A percentile compares a stretch with the other conserved stretches of the same genome.
phyloP scores from a whole-genome alignment of 129 eudicot species.

The Escallonia herrerae region DNA sequence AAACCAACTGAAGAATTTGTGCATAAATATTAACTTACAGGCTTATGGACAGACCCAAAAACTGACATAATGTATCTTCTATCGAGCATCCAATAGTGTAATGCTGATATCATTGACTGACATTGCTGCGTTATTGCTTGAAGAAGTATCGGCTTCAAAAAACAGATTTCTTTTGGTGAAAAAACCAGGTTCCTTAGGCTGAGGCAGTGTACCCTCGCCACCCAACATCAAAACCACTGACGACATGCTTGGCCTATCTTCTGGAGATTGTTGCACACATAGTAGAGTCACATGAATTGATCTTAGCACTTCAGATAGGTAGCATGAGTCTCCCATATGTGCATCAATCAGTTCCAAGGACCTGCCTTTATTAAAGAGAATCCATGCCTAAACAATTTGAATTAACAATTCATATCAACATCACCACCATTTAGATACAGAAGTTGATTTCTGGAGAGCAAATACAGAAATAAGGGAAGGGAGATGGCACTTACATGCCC shows the following conservation, averaged over 20 bases:
- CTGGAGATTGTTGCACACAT: slow-evolving; percentile 6
- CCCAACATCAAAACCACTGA: slow-evolving; percentile 2
- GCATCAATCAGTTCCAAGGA: slow-evolving; percentile 3
- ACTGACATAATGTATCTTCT: neutral
- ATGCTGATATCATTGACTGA: neutral
- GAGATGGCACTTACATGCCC: too few species aligned
- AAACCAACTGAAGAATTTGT: too few species aligned
- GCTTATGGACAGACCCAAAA: neutral
- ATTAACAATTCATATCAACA: too few species aligned
- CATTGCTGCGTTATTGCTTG: neutral
- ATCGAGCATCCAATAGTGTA: neutral
- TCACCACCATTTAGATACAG: too few species aligned
- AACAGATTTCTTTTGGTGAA: slow-evolving; percentile 1
- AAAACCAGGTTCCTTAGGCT: slow-evolving; percentile 2
- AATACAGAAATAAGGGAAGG: too few species aligned
- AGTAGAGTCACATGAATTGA: neutral
- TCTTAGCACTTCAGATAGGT: neutral
- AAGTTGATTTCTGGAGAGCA: too few species aligned
- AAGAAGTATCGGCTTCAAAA: neutral
- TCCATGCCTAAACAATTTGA: neutral
- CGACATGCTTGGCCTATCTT: slow-evolving; percentile 6
- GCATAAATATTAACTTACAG: too few species aligned
- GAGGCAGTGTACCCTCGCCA: slow-evolving; percentile 3
- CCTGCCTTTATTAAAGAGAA: neutral
- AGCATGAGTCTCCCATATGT: neutral